Evolutionary conservation across 2,329 filamentous ascomycete species (phyloP).

Genomic region (Diaporthe helianthi): DNA sequence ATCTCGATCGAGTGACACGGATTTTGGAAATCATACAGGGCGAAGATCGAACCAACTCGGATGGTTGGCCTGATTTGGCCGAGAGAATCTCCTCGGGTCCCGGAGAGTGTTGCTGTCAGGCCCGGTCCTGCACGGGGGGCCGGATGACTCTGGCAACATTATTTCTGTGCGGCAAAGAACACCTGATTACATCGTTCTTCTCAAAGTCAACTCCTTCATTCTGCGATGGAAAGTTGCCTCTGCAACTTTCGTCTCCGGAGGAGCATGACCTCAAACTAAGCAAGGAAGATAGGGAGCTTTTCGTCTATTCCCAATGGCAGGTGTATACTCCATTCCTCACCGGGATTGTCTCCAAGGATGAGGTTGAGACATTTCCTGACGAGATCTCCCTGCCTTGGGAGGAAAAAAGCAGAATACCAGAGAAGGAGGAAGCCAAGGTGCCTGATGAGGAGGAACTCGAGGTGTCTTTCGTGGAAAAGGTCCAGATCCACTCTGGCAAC

Average conservation of each 20-base stretch:
- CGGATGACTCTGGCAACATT: slow-evolving; percentile 1
- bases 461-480: not conserved
- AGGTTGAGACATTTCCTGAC: not conserved
- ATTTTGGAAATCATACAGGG: not conserved
- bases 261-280: not conserved
- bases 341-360: not conserved
- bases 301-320: not conserved
- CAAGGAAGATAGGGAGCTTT: not conserved
- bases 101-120: not conserved
- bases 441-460: not conserved
- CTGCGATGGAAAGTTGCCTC: not conserved
- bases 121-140: not conserved
- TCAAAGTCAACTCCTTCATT: too few relatives aligned
- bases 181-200: not conserved
- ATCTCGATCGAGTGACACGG: too few relatives aligned
- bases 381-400: not conserved
- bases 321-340: slow-evolving; percentile 6
- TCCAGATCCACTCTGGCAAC: not conserved
- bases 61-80: too few relatives aligned
- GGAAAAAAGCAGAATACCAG: not conserved
- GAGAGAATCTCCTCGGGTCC: not conserved
- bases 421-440: not conserved
- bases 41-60: not conserved
- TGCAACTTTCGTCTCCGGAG: not conserved
- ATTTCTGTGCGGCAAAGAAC: not conserved